These are phyloP conservation scores for Alisma plantagoaquatica DNA, from an alignment of 106 monocot genomes.

Conservation along the genomic window DNA sequence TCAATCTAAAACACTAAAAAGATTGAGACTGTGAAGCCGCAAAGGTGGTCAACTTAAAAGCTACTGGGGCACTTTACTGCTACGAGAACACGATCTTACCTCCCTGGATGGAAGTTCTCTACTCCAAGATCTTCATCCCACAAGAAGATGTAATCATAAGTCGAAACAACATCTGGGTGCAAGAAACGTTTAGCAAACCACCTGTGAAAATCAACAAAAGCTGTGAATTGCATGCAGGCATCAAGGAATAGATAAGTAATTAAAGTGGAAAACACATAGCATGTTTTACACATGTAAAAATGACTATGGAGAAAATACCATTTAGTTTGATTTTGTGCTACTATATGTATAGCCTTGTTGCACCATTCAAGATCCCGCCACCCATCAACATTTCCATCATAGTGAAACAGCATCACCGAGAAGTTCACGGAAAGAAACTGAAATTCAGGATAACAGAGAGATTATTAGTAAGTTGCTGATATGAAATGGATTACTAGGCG, in stretches of 20 bases:
- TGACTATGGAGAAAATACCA: slow-evolving; percentile 32
- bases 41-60: not conserved
- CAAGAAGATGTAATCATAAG: slow-evolving; percentile 75
- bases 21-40: too few species aligned
- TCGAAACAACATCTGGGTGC: slow-evolving; percentile 74
- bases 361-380: slow-evolving; percentile 83
- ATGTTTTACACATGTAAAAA: too few species aligned
- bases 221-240: not conserved
- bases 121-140: slow-evolving; percentile 98
- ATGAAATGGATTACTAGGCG: too few species aligned
- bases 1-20: too few species aligned
- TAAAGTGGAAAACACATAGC: too few species aligned
- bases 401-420: slow-evolving; percentile 79
- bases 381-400: slow-evolving; percentile 85
- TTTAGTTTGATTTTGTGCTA: slow-evolving; percentile 87
- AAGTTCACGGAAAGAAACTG: slow-evolving; percentile 66
- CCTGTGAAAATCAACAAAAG: slow-evolving; percentile 32
- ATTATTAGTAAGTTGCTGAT: not conserved
- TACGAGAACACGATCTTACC: slow-evolving; percentile 40
- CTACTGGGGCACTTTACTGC: too few species aligned
- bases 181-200: slow-evolving; percentile 98
- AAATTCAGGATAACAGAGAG: slow-evolving; percentile 3
- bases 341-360: slow-evolving; percentile 60
- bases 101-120: slow-evolving; percentile 81
- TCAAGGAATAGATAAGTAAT: too few species aligned